Base-by-base conservation (phyloP, 2,329 filamentous ascomycete genomes). In the Claviceps paspali region DNA sequence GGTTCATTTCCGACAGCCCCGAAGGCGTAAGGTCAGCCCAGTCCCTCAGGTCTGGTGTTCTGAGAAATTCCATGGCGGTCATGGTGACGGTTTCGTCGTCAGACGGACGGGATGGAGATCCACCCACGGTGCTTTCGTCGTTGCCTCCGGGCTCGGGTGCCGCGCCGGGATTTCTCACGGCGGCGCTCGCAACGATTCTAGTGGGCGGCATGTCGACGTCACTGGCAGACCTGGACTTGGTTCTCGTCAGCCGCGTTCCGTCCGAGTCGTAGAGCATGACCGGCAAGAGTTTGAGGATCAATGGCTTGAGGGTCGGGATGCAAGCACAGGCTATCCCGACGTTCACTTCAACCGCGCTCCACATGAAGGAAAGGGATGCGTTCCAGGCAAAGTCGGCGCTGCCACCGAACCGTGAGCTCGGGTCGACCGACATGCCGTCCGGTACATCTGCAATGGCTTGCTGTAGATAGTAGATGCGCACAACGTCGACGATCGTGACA, bases 331-430 rank as follows among this genome's bases (percentile, higher is more conserved):
- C 79, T 47, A 95, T 86, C 14, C 85, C 87, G 1, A 92, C 67
- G 46, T 93, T 91, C 51, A 94, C 85, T 56, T 95, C 87, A 38
- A 95, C 76, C 10, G 80, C 82, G 12, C 82, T 88, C 88, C 87
- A 96, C 82, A 94, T 88, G 52, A 92, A 79, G 0, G 84, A 83
- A 5, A 86, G 61, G 1, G 83, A 84, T 1, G 83, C 82, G 51
- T 88, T 86, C 77, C 75, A 83, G 38, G 69, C 61, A 48, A 76
- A 76, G 40, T 75, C 63, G 2, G 56, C 49, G 30, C 66, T 65
- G 30, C 62, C 63, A 6, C 70, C 71, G 37, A 76, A 74, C 6
- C 61, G 57, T 9, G 63, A 57, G 7, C 55, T 48, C 2, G 57
- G 54, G 38, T 64, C 54, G 29, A 47, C 52, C 1, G 61, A 59